Evolutionary conservation across 2,329 filamentous ascomycete genomes (phyloP).

Genomic region (Blastomyces silverae): DNA sequence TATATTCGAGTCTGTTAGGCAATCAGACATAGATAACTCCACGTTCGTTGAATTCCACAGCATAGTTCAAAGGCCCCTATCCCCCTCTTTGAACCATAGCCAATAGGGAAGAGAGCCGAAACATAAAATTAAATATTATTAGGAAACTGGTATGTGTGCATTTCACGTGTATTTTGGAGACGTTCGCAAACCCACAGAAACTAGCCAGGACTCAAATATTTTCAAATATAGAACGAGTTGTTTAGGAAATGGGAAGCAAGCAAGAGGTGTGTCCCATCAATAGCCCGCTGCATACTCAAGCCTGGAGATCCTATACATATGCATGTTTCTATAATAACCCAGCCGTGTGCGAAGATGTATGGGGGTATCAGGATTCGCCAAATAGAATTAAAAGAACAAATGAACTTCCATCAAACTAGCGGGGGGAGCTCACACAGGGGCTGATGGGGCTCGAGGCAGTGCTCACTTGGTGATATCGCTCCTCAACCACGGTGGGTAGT

Average conservation of each 20-base stretch:
- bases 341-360: neutral
- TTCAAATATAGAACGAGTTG: neutral
- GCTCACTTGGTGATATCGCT: neutral
- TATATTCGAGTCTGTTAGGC: neutral
- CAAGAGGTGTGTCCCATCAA: neutral
- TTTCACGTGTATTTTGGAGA: neutral
- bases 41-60: neutral
- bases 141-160: neutral
- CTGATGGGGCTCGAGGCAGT: constrained; percentile 9
- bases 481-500: constrained; percentile 9
- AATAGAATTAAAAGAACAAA: neutral
- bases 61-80: neutral
- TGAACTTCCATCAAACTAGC: neutral
- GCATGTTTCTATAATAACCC: neutral
- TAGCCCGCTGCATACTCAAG: neutral
- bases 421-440: constrained; percentile 3
- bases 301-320: neutral
- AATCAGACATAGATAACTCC: neutral
- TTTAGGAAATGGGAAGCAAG: neutral
- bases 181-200: neutral
- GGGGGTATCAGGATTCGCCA: neutral
- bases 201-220: neutral
- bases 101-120: neutral
- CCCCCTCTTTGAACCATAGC: neutral
- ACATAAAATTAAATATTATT: neutral